Conservation (phyloP, 257 asterid species). For the Jaltomata sinuosa region DNA sequence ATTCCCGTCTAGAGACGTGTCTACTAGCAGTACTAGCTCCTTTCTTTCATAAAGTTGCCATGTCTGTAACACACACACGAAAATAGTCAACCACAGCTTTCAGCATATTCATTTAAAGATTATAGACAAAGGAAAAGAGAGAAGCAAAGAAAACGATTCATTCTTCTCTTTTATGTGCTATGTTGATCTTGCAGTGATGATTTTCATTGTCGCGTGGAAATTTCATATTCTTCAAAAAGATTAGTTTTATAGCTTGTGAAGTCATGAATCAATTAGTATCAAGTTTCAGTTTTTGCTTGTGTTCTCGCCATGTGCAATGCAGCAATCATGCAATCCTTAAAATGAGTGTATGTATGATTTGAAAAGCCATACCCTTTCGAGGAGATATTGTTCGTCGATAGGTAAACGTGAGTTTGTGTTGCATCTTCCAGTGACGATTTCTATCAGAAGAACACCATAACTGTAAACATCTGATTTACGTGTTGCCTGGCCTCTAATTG, state of each 20-base stretch:
- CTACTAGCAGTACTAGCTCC: conserved; percentile 61
- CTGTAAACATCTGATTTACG: conserved; percentile 83
- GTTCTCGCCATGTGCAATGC: background rate
- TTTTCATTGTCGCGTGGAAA: background rate
- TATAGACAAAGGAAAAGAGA: background rate
- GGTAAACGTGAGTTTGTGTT: conserved; percentile 79
- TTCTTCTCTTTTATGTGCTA: background rate
- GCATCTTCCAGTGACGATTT: conserved; percentile 92
- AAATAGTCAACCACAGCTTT: background rate
- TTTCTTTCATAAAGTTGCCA: conserved; percentile 71
- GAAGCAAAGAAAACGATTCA: background rate
- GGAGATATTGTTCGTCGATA: conserved; percentile 67
- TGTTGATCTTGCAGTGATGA: background rate
- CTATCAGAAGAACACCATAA: conserved; percentile 85
- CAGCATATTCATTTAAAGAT: background rate
- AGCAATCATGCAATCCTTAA: background rate
- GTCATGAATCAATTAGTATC: background rate
- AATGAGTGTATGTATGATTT: background rate
- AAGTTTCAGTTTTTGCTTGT: background rate
- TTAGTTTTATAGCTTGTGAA: background rate
- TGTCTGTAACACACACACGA: conserved; percentile 32
- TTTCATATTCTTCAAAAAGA: background rate
- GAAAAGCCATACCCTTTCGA: conserved; percentile 68
- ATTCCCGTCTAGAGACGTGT: conserved; percentile 54
- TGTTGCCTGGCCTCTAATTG: conserved; percentile 79